Percentiles rank a stretch among this genome's conserved stretches.
These are phyloP conservation scores for Viola odorata DNA, from an alignment of 345 rosid species.

Conservation along the genomic window DNA sequence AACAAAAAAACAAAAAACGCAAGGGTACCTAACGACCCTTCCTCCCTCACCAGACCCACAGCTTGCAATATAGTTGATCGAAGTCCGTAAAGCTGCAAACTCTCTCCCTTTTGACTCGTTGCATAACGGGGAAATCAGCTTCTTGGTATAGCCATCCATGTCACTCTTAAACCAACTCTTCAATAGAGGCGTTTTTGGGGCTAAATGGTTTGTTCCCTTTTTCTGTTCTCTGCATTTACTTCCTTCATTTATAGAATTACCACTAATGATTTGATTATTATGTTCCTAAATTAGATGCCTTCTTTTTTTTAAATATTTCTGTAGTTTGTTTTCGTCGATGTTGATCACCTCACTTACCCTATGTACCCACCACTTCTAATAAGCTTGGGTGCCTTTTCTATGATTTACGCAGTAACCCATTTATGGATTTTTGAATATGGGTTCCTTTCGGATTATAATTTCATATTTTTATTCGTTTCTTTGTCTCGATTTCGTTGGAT, in stretches of 20 bases:
- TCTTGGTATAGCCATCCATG: slow-evolving; percentile 28
- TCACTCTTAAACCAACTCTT: slow-evolving; percentile 89
- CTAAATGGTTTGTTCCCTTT: slow-evolving; percentile 50
- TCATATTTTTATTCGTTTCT: background rate
- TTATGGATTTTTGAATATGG: slow-evolving; percentile 7
- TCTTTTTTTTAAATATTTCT: background rate
- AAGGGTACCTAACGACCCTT: too few species aligned
- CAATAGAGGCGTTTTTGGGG: slow-evolving; percentile 83
- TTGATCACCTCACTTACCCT: too few species aligned
- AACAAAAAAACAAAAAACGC: too few species aligned
- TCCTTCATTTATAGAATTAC: background rate
- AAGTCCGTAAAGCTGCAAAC: too few species aligned
- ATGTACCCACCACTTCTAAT: background rate
- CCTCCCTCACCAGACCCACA: too few species aligned
- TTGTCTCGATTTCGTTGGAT: background rate
- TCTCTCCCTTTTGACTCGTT: too few species aligned
- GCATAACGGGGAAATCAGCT: too few species aligned
- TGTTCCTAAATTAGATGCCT: background rate
- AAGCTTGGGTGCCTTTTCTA: background rate
- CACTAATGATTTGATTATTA: too few species aligned
- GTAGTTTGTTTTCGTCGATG: background rate
- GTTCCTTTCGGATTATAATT: slow-evolving; percentile 1
- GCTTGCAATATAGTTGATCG: too few species aligned
- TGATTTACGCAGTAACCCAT: background rate
- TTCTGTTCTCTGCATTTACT: background rate